These are phyloP conservation scores for Blastocrithidia nonstop DNA, from an alignment of 208 protist species.

Conservation along the genomic window DNA sequence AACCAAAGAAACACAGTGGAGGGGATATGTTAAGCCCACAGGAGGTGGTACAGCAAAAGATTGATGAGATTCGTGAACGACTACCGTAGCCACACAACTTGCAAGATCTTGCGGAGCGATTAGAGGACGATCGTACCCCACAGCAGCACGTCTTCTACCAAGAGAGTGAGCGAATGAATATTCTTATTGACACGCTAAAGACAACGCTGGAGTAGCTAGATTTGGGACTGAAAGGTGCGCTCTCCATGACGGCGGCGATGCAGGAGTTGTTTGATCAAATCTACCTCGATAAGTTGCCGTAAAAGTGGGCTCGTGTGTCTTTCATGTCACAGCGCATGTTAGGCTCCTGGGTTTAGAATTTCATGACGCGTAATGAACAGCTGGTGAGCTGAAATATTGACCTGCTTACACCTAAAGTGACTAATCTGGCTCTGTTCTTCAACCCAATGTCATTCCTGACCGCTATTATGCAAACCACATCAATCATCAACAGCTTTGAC, in stretches of 20 bases:
- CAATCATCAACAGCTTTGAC: conserved; percentile 93
- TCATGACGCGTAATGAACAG: conserved; percentile 90
- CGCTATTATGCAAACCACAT: conserved; percentile 97
- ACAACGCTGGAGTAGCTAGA: conserved; percentile 93
- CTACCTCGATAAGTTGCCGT: conserved; percentile 88
- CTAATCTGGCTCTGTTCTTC: conserved; percentile 94
- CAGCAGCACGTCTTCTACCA: conserved; percentile 96
- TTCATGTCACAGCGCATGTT: conserved; percentile 93
- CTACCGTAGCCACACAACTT: conserved; percentile 87
- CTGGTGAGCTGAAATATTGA: conserved; percentile 88
- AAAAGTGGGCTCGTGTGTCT: conserved; percentile 88
- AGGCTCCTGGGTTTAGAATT: conserved; percentile 91
- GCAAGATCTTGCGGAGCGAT: conserved; percentile 82
- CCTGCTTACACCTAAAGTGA: conserved; percentile 88
- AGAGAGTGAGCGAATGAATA: conserved; percentile 98
- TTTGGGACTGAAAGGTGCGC: conserved; percentile 90
- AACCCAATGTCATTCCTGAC: conserved; percentile 99
- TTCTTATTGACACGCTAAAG: conserved; percentile 85
- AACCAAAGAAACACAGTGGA: conserved; percentile 85
- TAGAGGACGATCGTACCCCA: conserved; percentile 94
- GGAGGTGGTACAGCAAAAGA: conserved; percentile 85
- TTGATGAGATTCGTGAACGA: conserved; percentile 85
- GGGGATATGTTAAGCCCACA: conserved; percentile 77
- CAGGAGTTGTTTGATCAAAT: conserved; percentile 88
- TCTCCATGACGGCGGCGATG: conserved; percentile 88